Conservation (phyloP, 192 early-diverging fungal genomes). For the Linnemannia hyalina region DNA sequence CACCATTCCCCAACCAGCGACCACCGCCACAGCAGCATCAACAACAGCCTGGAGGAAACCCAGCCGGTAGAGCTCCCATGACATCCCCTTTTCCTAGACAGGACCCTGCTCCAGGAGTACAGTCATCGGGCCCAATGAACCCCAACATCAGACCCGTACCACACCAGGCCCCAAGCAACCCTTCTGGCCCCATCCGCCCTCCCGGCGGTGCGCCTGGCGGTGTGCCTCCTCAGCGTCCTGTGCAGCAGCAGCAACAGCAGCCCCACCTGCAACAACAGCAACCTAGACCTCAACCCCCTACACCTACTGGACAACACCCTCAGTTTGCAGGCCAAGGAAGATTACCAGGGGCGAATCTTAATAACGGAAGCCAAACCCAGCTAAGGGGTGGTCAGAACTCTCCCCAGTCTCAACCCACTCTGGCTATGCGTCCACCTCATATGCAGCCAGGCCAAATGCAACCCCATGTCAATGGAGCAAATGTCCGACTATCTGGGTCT, state of each 20-base stretch:
- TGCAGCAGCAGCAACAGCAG: conserved; percentile 38
- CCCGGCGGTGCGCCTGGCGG: background rate
- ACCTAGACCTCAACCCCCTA: conserved; percentile 22
- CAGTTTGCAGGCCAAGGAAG: conserved; percentile 24
- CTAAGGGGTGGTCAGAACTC: conserved; percentile 18
- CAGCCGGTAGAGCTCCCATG: conserved; percentile 33
- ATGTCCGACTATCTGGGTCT: conserved; percentile 32
- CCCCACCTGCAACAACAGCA: conserved; percentile 22
- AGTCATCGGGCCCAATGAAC: conserved; percentile 6
- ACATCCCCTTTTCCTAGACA: conserved; percentile 43
- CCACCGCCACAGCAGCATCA: conserved; percentile 37
- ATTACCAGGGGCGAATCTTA: conserved; percentile 4
- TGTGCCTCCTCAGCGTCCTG: conserved; percentile 12
- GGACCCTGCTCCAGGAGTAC: conserved; percentile 18
- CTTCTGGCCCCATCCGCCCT: conserved; percentile 21
- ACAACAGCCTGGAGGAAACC: background rate
- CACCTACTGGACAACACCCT: conserved; percentile 30
- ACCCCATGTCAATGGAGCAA: conserved; percentile 7
- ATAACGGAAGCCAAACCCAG: conserved; percentile 29
- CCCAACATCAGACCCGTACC: conserved; percentile 17
- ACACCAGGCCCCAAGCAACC: conserved; percentile 3
- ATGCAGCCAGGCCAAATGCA: conserved; percentile 26
- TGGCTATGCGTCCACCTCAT: conserved; percentile 24
- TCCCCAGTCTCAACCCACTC: conserved; percentile 29
- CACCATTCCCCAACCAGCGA: conserved; percentile 28